A percentile compares a stretch with the other conserved stretches of the same genome.
Evolutionary conservation across 1,284 basidiomycete species (phyloP).

Genomic region (Pascua sp.): DNA sequence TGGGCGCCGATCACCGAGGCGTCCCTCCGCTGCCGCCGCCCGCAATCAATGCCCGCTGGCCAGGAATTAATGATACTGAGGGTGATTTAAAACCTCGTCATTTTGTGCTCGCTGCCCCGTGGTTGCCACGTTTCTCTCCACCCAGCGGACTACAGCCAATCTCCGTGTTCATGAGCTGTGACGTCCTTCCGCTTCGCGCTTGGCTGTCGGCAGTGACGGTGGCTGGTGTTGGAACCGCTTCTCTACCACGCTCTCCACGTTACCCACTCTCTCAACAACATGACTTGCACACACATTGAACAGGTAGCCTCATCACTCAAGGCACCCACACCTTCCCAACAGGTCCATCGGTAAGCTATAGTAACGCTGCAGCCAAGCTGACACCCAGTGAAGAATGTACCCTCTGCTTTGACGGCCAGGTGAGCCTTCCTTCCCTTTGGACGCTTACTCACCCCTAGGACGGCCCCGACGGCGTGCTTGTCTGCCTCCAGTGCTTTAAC

Average conservation of each 20-base stretch:
- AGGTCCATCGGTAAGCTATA: slow-evolving; percentile 45
- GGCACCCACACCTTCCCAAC: slow-evolving; percentile 37
- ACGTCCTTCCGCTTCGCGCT: too few relatives aligned
- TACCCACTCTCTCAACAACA: neutral
- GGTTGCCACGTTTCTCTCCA: too few relatives aligned
- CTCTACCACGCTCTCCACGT: neutral
- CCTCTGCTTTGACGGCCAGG: slow-evolving; percentile 93
- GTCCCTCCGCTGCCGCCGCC: too few relatives aligned
- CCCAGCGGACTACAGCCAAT: too few relatives aligned
- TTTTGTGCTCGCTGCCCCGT: too few relatives aligned
- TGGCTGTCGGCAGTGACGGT: too few relatives aligned
- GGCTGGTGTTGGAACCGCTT: neutral
- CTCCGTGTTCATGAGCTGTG: too few relatives aligned
- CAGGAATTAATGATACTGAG: too few relatives aligned
- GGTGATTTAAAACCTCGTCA: too few relatives aligned
- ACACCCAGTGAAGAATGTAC: slow-evolving; percentile 56
- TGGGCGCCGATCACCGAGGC: too few relatives aligned
- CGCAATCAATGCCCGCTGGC: too few relatives aligned
- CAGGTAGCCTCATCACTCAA: slow-evolving; percentile 23
- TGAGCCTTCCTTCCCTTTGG: slow-evolving; percentile 35
- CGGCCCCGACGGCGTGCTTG: slow-evolving; percentile 70
- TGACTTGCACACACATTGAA: slow-evolving; percentile 36
- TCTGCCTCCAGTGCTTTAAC: slow-evolving; percentile 91
- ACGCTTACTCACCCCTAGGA: slow-evolving; percentile 56
- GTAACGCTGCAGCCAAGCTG: slow-evolving; percentile 1